Base-by-base conservation (phyloP, 345 rosid genomes). In the Eucalyptus cladocalyx region DNA sequence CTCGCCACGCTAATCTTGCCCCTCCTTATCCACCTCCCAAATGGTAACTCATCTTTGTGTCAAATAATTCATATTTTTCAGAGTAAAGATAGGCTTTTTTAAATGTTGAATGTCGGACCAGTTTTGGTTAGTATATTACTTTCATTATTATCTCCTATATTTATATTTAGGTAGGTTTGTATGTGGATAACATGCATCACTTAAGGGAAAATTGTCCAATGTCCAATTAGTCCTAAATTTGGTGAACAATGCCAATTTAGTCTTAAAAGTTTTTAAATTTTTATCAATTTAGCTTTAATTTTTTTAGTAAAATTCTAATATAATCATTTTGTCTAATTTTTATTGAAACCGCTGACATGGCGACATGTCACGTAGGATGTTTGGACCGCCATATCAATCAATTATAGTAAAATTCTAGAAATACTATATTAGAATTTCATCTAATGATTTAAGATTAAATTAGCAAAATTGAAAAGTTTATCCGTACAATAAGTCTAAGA, bases 351-450 rank as follows among this genome's bases (percentile, higher is more conserved):
- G 1, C 24, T 17, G 4, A 32, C 2, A 23, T 32, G 80, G 12
- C 4, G 13, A 69, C 21, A 32, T 34, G 43, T 5, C 81, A 2
- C 4, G 0, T 34, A 9, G 8, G 81, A 19, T 1, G 4, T 16
- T n/a, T 67, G 7, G 26, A 34, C 2, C 8, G 4, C 43, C 14
- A 72, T 6, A 4, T 34, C 7, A 9, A 5, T 18, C 14, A 34
- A 18, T 72, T 19, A 6, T 72, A 11, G 14, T 17, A 72, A 34
- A 34, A 19, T 72, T 72, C 4, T 19, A 6, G 26, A 72, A 37
- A 12, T 21, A 72, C 4, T 34, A 19, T 3, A 5, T 72, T 21
- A 5, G 24, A 37, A 34, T 34, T 34, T 18, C 2, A 11, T 40
- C 4, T 0, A 34, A 34, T 18, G 6, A 2, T 72, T 19, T 19